A percentile compares a stretch with the other conserved stretches of the same genome.
Evolutionary conservation across 2,329 filamentous ascomycete species (phyloP).

Genomic region (Elsinoe fawcettii): DNA sequence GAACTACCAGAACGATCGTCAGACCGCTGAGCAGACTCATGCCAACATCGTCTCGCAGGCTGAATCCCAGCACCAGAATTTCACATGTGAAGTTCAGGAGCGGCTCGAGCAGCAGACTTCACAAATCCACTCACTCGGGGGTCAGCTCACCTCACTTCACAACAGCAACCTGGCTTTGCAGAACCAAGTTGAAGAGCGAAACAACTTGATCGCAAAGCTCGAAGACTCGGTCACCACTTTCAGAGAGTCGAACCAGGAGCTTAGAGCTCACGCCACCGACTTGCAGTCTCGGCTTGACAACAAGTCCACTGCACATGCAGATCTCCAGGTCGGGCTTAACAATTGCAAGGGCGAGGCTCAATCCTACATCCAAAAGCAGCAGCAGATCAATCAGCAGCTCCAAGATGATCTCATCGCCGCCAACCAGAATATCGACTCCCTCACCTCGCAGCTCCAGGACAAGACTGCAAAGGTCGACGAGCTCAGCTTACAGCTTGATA

Average conservation of each 20-base stretch:
- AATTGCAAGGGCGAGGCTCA: too few species aligned
- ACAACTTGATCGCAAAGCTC: background rate
- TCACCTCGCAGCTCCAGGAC: too few species aligned
- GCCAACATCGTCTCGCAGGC: background rate
- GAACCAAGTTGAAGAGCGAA: background rate
- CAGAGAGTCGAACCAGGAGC: background rate
- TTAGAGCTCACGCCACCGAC: background rate
- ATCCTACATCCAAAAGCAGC: too few species aligned
- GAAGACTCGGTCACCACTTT: background rate
- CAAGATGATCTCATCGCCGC: too few species aligned
- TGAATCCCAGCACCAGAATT: background rate
- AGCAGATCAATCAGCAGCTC: too few species aligned
- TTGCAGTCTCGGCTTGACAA: background rate
- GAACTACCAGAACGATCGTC: background rate
- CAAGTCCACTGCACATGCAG: background rate
- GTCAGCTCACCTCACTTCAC: background rate
- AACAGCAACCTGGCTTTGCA: background rate
- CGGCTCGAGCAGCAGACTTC: background rate
- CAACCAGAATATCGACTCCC: too few species aligned
- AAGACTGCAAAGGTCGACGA: too few species aligned
- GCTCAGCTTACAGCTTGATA: background rate
- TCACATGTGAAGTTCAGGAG: background rate
- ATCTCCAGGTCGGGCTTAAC: background rate
- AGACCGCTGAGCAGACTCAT: background rate
- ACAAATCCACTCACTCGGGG: background rate